Conservation (phyloP, 1,284 basidiomycete genomes). For the Kalmanozyma brasiliensis region DNA sequence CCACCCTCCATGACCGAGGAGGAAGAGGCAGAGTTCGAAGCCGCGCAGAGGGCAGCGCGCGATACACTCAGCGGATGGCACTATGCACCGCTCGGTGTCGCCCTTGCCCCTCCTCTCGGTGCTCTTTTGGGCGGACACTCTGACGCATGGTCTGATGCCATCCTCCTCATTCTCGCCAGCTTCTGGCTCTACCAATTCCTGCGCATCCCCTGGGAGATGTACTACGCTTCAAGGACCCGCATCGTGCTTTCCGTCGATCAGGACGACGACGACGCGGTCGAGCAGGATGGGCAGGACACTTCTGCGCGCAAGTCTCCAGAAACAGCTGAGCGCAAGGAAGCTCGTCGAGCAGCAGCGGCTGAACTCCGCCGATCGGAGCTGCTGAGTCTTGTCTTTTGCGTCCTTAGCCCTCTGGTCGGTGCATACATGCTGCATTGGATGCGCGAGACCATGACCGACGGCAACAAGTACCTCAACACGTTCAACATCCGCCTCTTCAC, state of each 20-base stretch:
- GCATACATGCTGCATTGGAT: slow-evolving; percentile 66
- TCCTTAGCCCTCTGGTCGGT: slow-evolving; percentile 65
- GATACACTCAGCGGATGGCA: slow-evolving; percentile 59
- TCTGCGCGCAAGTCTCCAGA: slow-evolving; percentile 6
- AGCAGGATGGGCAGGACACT: slow-evolving; percentile 4
- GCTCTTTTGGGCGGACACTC: slow-evolving; percentile 63
- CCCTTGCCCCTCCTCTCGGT: slow-evolving; percentile 56
- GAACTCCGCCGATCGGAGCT: slow-evolving; percentile 66
- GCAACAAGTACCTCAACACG: slow-evolving; percentile 62
- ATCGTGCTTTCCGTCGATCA: slow-evolving; percentile 56
- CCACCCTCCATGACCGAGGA: slow-evolving; percentile 36
- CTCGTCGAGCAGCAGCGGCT: slow-evolving; percentile 48
- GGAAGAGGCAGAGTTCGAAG: slow-evolving; percentile 74
- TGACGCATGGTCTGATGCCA: slow-evolving; percentile 68
- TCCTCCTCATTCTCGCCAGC: slow-evolving; percentile 67
- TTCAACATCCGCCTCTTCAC: slow-evolving; percentile 67
- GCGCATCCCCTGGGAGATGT: slow-evolving; percentile 51
- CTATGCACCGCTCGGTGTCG: slow-evolving; percentile 56
- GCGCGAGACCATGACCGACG: slow-evolving; percentile 63
- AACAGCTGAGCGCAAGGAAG: slow-evolving; percentile 14
- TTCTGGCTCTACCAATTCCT: slow-evolving; percentile 67
- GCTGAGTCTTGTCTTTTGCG: slow-evolving; percentile 59
- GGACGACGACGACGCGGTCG: slow-evolving; percentile 34
- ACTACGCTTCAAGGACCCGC: slow-evolving; percentile 50
- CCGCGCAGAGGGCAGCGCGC: slow-evolving; percentile 70